Base-by-base conservation (phyloP, 2,329 filamentous ascomycete genomes). In the Talaromyces funiculosus region DNA sequence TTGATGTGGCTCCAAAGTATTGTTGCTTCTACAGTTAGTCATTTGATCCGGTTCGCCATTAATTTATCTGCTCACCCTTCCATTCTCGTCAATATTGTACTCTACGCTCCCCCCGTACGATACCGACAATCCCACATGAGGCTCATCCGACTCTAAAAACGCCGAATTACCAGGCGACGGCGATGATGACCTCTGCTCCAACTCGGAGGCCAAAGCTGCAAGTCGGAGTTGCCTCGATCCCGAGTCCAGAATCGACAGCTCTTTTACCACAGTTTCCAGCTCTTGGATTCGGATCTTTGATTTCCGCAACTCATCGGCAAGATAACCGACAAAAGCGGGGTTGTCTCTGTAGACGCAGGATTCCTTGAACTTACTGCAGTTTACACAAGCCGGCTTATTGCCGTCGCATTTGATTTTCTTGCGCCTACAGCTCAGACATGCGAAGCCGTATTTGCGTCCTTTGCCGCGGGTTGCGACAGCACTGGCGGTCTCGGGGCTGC, bases 351-450 rank as follows among this genome's bases (percentile, higher is more conserved):
- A 64, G 22, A 51, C 54, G 56, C 63, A 64, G 3, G 47, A 40
- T 29, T 64, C 63, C 16, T 63, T 64, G 16, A 51, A 54, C 42
- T 63, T 63, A 10, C 61, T 45, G 40, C 67, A 68, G 40, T 67
- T 68, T 14, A 62, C 63, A 51, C 66, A 68, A 20, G 61, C 60
- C n/a, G 67, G 66, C 20, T 57, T 63, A 24, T 61, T 62, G 43
- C 66, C 66, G 55, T 68, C 67, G 38, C 67, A 68, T 55, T 66
- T 67, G 43, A 67, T 65, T 49, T 68, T 68, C 26, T 65, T 61
- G 8, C 62, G 58, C n/a, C 67, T 57, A 57, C 67, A 68, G 20
- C 60, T 61, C n/a, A 64, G 45, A 42, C 67, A 68, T 4, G 67
- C 64, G 53, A 64, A 64, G 26, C 61, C 59, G 47, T 64, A 64